These are phyloP conservation scores for Lotmaria passim DNA, from an alignment of 208 protist species.

Conservation along the genomic window DNA sequence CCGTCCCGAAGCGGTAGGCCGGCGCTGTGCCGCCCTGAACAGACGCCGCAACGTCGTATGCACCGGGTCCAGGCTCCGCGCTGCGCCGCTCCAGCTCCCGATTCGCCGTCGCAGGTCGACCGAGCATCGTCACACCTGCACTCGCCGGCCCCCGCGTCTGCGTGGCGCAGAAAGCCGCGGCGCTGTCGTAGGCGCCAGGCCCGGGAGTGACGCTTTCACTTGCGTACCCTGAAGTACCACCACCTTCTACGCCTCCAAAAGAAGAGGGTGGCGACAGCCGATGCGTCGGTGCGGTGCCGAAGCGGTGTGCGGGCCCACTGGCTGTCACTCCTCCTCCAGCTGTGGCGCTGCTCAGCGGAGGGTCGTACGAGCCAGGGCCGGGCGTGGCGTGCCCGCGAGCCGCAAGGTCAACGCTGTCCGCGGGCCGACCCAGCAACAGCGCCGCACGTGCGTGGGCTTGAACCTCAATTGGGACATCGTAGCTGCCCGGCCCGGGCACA, in stretches of 20 bases:
- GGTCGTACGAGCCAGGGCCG: conserved; percentile 56
- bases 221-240: background rate
- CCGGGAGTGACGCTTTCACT: conserved; percentile 10
- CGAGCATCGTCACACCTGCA: conserved; percentile 24
- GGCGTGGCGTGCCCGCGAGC: conserved; percentile 29
- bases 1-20: conserved; percentile 47
- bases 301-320: conserved; percentile 15
- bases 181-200: conserved; percentile 41
- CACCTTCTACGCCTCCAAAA: background rate
- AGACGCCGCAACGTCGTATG: conserved; percentile 18
- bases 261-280: background rate
- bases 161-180: conserved; percentile 12
- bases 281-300: conserved; percentile 18
- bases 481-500: conserved; percentile 48
- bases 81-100: background rate
- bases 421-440: conserved; percentile 12
- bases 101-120: conserved; percentile 7
- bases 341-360: too few relatives aligned
- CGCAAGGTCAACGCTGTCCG: background rate
- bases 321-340: background rate
- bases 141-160: conserved; percentile 8
- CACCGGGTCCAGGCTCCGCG: conserved; percentile 30
- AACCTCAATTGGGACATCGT: conserved; percentile 36
- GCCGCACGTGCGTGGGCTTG: conserved; percentile 24
- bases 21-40: background rate